Evolutionary conservation across 2,329 filamentous ascomycete genomes (phyloP), one percentile per base, ranked within the genome.

Genomic region (Pseudophaeomoniella oleicola): DNA sequence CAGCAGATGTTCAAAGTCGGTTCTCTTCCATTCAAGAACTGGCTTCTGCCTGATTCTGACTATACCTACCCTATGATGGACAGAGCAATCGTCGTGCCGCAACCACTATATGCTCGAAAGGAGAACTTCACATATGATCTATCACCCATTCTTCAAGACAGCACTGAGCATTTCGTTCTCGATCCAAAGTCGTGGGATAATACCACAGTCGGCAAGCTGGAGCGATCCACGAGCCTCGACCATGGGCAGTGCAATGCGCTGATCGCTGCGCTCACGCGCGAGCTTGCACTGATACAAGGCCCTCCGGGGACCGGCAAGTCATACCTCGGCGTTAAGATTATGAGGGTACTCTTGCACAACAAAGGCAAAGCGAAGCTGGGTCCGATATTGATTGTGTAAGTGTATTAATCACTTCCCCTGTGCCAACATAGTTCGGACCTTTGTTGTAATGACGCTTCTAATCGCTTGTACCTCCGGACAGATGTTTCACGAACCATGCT

Each of bases 401-500:
- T 27, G 22, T 30, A n/a, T 30, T 16, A 34, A n/a, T n/a, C n/a
- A n/a, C n/a, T n/a, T n/a, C n/a, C n/a, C n/a, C n/a, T n/a, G n/a
- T n/a, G n/a, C n/a, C n/a, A n/a, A n/a, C n/a, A n/a, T n/a, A n/a
- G n/a, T n/a, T n/a, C n/a, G n/a, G n/a, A n/a, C n/a, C n/a, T n/a
- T n/a, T n/a, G 32, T 34, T 18, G 35, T 27, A 16, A 17, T 18
- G n/a, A 15, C 13, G 9, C 17, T 10, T 29, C 16, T n/a, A 4
- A 35, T 15, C 19, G 27, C 19, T 32, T 12, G 4, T 32, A 27
- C 22, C 9, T 6, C 22, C 6, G n/a, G 22, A n/a, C 6, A 27
- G 22, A n/a, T 70, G 67, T 41, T 72, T 70, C 39, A 72, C 59
- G 9, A 65, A 59, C 30, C 66, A 69, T 37, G 66, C 66, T 0